A percentile compares a stretch with the other conserved stretches of the same genome.
These are phyloP conservation scores for Capronia epimyces DNA, from an alignment of 2,329 filamentous ascomycete genomes.

Conservation along the genomic window DNA sequence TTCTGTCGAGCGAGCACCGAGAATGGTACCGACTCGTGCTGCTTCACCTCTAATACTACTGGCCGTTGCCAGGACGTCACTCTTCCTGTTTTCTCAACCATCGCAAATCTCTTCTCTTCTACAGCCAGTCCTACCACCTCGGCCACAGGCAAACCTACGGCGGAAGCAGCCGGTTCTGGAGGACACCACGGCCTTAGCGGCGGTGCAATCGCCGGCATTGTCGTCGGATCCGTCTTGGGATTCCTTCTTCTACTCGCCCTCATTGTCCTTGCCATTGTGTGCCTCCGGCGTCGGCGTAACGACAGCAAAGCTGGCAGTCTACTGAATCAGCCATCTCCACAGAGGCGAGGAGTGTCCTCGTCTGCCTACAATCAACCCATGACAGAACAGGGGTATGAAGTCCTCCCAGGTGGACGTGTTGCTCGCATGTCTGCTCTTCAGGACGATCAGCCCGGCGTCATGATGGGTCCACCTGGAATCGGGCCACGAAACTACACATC, in stretches of 20 bases:
- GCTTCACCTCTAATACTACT: conserved; percentile 73
- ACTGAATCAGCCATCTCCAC: conserved; percentile 84
- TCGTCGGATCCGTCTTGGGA: conserved; percentile 71
- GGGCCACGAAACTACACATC: conserved; percentile 48
- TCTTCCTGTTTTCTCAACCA: conserved; percentile 63
- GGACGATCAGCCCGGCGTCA: conserved; percentile 43
- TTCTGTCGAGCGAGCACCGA: conserved; percentile 78
- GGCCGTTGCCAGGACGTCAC: conserved; percentile 67
- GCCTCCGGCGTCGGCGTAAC: conserved; percentile 53
- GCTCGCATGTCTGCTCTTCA: conserved; percentile 94
- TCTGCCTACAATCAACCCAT: conserved; percentile 39
- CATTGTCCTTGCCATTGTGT: conserved; percentile 54
- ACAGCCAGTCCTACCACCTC: conserved; percentile 58
- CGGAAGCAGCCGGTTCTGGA: conserved; percentile 41
- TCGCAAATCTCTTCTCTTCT: conserved; percentile 58
- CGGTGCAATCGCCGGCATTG: conserved; percentile 87
- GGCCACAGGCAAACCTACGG: conserved; percentile 56
- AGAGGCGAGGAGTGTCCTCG: conserved; percentile 40
- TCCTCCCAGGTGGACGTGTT: conserved; percentile 80
- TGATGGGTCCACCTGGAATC: conserved; percentile 34
- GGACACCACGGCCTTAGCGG: conserved; percentile 58
- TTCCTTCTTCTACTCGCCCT: conserved; percentile 63
- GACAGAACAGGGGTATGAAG: conserved; percentile 56
- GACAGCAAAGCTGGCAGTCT: conserved; percentile 63
- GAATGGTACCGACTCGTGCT: conserved; percentile 94